phyloP scores from a whole-genome alignment of 257 asterid species.

The Ballota nigra region DNA sequence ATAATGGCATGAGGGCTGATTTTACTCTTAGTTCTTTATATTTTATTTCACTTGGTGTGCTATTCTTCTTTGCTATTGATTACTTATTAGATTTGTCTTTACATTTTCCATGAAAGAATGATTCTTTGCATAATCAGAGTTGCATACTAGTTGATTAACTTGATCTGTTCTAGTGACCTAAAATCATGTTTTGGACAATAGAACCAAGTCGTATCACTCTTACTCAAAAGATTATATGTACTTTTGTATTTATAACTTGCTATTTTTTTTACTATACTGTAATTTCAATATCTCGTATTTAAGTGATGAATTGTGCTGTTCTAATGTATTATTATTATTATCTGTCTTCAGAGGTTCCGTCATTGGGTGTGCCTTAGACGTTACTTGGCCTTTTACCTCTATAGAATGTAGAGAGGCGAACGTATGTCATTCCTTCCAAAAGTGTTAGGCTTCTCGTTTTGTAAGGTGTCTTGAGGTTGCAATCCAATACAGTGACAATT shows the following conservation, averaged over 20 bases:
- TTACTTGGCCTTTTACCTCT: constrained; percentile 9
- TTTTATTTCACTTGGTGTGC: background rate
- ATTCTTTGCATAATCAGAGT: background rate
- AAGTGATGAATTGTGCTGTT: background rate
- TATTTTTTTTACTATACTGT: background rate
- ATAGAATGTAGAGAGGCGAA: constrained; percentile 14
- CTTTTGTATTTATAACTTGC: too few relatives aligned
- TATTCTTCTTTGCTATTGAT: background rate
- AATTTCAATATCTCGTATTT: too few relatives aligned
- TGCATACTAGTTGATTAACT: background rate
- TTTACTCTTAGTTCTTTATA: background rate
- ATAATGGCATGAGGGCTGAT: background rate
- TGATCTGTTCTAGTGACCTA: background rate
- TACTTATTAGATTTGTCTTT: too few relatives aligned
- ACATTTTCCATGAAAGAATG: background rate
- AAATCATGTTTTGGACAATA: background rate
- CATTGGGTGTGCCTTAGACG: constrained; percentile 19
- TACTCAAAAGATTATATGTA: too few relatives aligned
- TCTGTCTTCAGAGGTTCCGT: constrained; percentile 12
- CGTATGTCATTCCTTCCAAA: background rate
- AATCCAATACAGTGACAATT: constrained; percentile 20
- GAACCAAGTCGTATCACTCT: too few relatives aligned
- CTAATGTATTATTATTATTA: background rate
- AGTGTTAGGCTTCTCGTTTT: constrained; percentile 12
- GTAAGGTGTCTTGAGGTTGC: constrained; percentile 27